Evolutionary conservation across 305 asterid genomes (phyloP).

Genomic region (Salvia sclarea): DNA sequence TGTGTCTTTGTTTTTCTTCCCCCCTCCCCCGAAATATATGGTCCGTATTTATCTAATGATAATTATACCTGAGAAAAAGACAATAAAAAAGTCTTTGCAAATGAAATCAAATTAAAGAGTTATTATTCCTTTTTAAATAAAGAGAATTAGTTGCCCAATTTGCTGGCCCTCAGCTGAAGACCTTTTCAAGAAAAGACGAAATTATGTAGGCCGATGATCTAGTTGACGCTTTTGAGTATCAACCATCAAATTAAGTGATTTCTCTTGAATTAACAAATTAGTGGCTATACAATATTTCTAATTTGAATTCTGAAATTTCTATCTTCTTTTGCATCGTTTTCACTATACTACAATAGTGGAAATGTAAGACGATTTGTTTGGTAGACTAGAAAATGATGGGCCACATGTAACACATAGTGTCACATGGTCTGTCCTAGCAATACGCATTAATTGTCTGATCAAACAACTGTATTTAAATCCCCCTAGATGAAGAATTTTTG

Average conservation of each 20-base stretch:
- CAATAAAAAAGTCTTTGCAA: neutral
- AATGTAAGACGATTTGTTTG: neutral
- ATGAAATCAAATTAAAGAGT: neutral
- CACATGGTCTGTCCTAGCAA: constrained; percentile 25
- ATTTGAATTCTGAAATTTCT: neutral
- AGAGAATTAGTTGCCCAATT: neutral
- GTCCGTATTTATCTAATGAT: constrained; percentile 8
- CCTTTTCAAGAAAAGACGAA: constrained; percentile 12
- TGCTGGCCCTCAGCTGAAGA: constrained; percentile 16
- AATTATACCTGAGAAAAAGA: neutral
- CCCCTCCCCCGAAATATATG: neutral
- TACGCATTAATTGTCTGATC: neutral
- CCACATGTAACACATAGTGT: constrained; percentile 22
- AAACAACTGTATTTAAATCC: neutral
- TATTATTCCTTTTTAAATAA: too few relatives aligned
- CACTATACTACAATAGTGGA: neutral
- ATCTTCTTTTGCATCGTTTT: neutral
- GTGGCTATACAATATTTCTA: neutral
- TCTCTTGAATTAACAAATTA: neutral
- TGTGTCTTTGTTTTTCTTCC: neutral
- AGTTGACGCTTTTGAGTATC: constrained; percentile 16
- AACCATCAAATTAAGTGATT: constrained; percentile 19
- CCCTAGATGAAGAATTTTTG: constrained; percentile 9
- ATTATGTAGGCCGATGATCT: constrained; percentile 1
- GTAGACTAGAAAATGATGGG: constrained; percentile 23